Base-by-base conservation (phyloP, 345 rosid species). In the Eucalyptus regnans region DNA sequence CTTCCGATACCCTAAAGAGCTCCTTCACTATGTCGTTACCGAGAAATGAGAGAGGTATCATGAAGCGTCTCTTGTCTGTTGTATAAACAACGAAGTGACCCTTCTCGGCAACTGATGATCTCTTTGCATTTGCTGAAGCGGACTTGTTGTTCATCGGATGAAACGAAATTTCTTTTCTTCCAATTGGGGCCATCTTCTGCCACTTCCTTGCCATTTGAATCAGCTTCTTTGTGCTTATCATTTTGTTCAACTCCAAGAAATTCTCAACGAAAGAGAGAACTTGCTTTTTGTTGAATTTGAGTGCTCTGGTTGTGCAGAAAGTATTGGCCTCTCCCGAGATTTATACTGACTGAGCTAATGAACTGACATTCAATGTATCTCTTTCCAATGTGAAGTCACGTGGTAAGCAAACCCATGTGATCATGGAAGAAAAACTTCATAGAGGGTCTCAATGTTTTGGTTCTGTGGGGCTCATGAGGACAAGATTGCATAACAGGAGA, bases 81-180 rank as follows among this genome's bases (percentile, higher is more conserved):
- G 91, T 89, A 60, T 90, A 92, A 7, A 90, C 87, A 23, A 90
- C 89, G 43, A 90, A 90, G 85, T 90, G 90, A 62, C 92, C 68
- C 92, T 86, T 79, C 37, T 60, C 7, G 3, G 66, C 76, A 44
- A 76, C 86, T 41, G 49, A 54, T 15, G 54, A 46, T 52, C 22
- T 31, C 44, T 51, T 79, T 37, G 46, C 23, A 86, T 86, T 12
- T 64, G 80, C 83, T 58, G 51, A 49, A 37, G 14, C 16, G 4
- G 27, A 56, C 5, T 23, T 86, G 9, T 50, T 41, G n/a, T 33
- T 51, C 43, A 8, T 83, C 71, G n/a, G 4, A 43, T 37, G 86
- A 50, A 83, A 83, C 1, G 27, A 51, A 29, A 80, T 79, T 62
- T 23, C 81, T 48, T 25, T 50, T 62, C 89, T 88, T 79, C 89